Evolutionary conservation across 1,284 basidiomycete species (phyloP).

Genomic region (Microbotryum lychnidis-dioicae): DNA sequence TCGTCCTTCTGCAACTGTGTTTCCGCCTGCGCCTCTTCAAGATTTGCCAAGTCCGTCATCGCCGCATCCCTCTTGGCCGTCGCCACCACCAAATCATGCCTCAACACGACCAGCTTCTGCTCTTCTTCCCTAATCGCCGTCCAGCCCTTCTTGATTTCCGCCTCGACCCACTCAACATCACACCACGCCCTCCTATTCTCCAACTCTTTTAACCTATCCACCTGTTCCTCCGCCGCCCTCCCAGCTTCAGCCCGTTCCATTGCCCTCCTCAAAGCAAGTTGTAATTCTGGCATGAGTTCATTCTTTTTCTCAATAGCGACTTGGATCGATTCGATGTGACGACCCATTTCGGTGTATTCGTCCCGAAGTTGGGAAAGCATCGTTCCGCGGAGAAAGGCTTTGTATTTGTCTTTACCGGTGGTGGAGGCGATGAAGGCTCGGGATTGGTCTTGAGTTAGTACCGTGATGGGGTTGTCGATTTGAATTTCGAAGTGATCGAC

Average conservation of each 20-base stretch:
- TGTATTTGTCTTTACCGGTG: conserved; percentile 79
- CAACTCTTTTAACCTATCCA: conserved; percentile 58
- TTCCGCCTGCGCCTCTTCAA: too few relatives aligned
- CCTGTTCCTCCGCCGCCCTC: conserved; percentile 60
- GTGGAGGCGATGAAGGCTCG: conserved; percentile 82
- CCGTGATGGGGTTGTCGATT: conserved; percentile 53
- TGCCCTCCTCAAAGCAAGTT: conserved; percentile 54
- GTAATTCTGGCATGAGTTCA: conserved; percentile 65
- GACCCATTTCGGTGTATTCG: conserved; percentile 69
- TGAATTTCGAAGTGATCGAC: conserved; percentile 80
- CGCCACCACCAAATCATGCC: too few relatives aligned
- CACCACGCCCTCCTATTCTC: conserved; percentile 84
- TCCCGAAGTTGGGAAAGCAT: conserved; percentile 79
- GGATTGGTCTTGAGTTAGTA: conserved; percentile 47
- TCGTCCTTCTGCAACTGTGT: too few relatives aligned
- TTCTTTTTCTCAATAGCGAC: conserved; percentile 41
- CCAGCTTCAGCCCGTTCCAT: conserved; percentile 59
- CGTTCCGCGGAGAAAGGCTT: conserved; percentile 85
- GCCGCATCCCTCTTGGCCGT: too few relatives aligned
- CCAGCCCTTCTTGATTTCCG: conserved; percentile 18
- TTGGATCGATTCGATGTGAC: conserved; percentile 50
- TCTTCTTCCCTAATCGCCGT: not conserved
- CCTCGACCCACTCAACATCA: conserved; percentile 56
- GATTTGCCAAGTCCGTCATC: too few relatives aligned
- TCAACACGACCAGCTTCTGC: not conserved